phyloP scores from a whole-genome alignment of 2,329 filamentous ascomycete genomes.

The Fusarium illudens region DNA sequence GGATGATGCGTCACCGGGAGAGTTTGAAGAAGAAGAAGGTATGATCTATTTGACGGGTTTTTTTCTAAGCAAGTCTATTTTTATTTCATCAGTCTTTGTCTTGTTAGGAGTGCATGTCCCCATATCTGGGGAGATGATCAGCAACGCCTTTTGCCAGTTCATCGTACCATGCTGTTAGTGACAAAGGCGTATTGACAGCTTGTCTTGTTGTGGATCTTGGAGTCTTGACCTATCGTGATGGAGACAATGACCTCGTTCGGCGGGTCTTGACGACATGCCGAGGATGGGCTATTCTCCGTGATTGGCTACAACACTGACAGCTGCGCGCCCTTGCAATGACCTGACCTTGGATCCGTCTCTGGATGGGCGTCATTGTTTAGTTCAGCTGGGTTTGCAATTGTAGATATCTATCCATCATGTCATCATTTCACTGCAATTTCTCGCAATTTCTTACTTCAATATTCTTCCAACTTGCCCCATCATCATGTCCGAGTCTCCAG shows the following conservation, averaged over 20 bases:
- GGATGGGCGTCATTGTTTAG: neutral
- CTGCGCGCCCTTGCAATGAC: conserved; percentile 15
- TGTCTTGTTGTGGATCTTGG: neutral
- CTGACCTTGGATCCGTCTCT: neutral
- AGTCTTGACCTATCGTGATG: neutral
- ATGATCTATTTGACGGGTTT: neutral
- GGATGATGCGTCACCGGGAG: conserved; percentile 21
- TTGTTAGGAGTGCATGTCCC: too few relatives aligned
- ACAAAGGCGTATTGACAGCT: conserved; percentile 6
- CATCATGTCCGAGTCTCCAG: conserved; percentile 17
- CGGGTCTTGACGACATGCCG: neutral
- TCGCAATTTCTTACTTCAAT: neutral
- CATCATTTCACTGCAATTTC: neutral
- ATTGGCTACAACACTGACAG: neutral
- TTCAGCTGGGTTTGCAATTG: neutral
- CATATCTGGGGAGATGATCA: neutral
- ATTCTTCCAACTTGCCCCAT: too few relatives aligned
- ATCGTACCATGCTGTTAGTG: neutral
- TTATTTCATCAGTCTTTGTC: too few relatives aligned
- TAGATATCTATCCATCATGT: neutral
- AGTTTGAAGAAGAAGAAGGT: neutral
- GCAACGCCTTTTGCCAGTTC: neutral
- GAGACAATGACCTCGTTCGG: neutral
- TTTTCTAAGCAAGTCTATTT: neutral
- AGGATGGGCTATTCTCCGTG: neutral